Conservation (phyloP, 2,329 filamentous ascomycete species). For the Alternaria gaisen region DNA sequence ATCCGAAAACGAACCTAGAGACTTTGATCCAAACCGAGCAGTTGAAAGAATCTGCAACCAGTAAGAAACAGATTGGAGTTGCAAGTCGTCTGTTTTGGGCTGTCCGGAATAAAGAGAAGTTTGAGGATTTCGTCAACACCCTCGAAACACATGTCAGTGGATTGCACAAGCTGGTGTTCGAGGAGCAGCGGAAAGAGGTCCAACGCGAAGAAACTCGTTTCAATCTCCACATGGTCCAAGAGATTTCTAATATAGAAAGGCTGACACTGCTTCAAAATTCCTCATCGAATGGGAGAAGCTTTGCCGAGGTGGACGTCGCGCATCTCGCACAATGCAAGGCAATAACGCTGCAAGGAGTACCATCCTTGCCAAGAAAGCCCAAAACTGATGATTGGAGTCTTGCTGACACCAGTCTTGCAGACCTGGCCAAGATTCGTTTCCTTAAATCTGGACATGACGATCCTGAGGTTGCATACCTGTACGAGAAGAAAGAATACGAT, state of each 20-base stretch:
- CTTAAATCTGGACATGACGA: not conserved
- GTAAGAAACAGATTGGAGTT: too few species aligned
- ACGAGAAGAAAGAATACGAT: not conserved
- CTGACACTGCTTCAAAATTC: not conserved
- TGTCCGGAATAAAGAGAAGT: too few species aligned
- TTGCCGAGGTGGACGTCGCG: not conserved
- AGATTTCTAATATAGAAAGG: not conserved
- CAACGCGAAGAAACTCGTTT: too few species aligned
- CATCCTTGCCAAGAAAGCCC: not conserved
- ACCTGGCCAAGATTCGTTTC: not conserved
- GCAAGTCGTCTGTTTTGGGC: too few species aligned
- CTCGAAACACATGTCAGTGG: too few species aligned
- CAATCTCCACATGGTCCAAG: not conserved
- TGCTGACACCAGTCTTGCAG: rapidly evolving
- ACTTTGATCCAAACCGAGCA: too few species aligned
- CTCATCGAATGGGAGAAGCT: not conserved
- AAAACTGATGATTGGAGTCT: not conserved
- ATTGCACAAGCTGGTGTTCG: too few species aligned
- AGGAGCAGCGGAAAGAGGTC: too few species aligned
- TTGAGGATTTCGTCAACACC: too few species aligned
- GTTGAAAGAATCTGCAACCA: too few species aligned
- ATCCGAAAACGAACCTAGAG: too few species aligned
- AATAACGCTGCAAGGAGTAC: not conserved
- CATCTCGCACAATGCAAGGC: not conserved
- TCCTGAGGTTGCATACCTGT: not conserved